These are phyloP conservation scores for Annulohypoxylon truncatum DNA, from an alignment of 2,329 filamentous ascomycete genomes.

Conservation along the genomic window DNA sequence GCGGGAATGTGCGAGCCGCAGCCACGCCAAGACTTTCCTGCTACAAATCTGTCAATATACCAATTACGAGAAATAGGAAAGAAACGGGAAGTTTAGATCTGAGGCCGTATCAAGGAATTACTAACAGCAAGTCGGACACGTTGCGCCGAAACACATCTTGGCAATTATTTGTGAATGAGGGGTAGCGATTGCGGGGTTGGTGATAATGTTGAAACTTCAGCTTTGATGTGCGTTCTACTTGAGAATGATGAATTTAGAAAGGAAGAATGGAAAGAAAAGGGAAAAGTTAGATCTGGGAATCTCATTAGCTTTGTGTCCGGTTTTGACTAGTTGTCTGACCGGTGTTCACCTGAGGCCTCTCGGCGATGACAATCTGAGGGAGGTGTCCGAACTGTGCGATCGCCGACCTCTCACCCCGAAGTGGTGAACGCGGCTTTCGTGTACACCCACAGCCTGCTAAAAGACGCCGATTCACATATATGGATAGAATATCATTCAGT, in stretches of 20 bases:
- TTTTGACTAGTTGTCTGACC: constrained; percentile 9
- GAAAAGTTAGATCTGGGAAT: background rate
- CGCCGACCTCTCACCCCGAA: constrained; percentile 30
- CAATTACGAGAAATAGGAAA: background rate
- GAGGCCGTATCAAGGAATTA: background rate
- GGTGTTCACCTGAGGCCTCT: constrained; percentile 33
- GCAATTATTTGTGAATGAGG: constrained; percentile 5
- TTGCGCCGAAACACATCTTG: constrained; percentile 46
- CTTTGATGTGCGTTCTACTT: background rate
- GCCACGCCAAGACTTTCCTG: constrained; percentile 62
- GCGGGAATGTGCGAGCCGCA: constrained; percentile 61
- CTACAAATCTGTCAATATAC: constrained; percentile 45
- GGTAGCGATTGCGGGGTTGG: background rate
- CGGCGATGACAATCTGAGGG: constrained; percentile 33
- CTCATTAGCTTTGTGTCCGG: background rate
- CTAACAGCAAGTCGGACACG: constrained; percentile 42
- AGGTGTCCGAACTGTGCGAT: constrained; percentile 32
- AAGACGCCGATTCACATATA: background rate
- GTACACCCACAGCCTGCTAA: background rate
- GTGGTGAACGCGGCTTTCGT: background rate
- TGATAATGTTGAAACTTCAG: constrained; percentile 6
- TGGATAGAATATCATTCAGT: background rate
- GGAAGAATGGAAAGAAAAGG: background rate
- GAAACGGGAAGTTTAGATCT: background rate
- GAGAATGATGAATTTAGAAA: background rate